Evolutionary conservation across 2,329 filamentous ascomycete genomes (phyloP).

Genomic region (Neonectria neomacrospora): DNA sequence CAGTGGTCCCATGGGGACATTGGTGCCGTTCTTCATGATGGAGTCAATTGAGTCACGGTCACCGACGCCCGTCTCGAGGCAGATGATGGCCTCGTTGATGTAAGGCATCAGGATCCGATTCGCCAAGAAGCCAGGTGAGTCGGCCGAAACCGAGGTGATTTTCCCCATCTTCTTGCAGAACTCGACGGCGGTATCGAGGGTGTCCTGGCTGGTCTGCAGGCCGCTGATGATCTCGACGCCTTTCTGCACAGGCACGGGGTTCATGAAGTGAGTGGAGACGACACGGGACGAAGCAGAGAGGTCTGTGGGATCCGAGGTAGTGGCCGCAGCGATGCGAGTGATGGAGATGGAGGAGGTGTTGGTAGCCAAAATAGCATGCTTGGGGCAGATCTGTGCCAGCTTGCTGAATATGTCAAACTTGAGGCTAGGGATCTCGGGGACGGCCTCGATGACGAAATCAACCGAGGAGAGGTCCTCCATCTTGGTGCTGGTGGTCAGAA

Average conservation of each 20-base stretch:
- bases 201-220: constrained; percentile 86
- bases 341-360: constrained; percentile 99
- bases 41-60: constrained; percentile 90
- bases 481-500: constrained; percentile 75
- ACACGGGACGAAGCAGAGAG: constrained; percentile 86
- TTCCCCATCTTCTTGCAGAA: constrained; percentile 96
- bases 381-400: constrained; percentile 82
- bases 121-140: constrained; percentile 93
- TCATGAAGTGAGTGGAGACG: constrained; percentile 98
- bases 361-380: constrained; percentile 91
- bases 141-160: constrained; percentile 85
- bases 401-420: constrained; percentile 89
- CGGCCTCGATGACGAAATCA: constrained; percentile 97
- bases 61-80: constrained; percentile 92
- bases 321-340: constrained; percentile 92
- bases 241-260: constrained; percentile 95
- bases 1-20: constrained; percentile 97
- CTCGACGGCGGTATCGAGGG: constrained; percentile 82
- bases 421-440: constrained; percentile 89
- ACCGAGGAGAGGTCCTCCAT: constrained; percentile 83
- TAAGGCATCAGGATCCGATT: constrained; percentile 99
- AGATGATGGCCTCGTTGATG: constrained; percentile 98
- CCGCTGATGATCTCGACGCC: constrained; percentile 98
- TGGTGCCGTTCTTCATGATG: constrained; percentile 99
- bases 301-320: constrained; percentile 80